phyloP scores from a whole-genome alignment of 2,329 filamentous ascomycete genomes.

The Mycosphaerella sp. region DNA sequence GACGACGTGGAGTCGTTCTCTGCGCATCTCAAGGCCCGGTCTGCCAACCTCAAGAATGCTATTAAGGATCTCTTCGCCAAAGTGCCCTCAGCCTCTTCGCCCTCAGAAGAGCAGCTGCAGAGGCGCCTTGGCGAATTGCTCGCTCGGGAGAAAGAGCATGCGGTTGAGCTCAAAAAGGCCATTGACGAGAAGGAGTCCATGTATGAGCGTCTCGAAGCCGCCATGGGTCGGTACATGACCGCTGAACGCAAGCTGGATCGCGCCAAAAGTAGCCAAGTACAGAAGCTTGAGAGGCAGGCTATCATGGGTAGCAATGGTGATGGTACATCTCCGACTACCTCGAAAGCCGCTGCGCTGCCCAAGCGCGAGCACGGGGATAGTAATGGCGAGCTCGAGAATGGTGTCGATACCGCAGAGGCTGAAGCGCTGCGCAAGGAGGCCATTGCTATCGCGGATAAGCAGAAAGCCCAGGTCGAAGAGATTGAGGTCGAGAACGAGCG shows the following conservation, averaged over 20 bases:
- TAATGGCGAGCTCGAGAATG: slow-evolving; percentile 49
- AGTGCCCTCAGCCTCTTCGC: slow-evolving; percentile 44
- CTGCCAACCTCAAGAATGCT: slow-evolving; percentile 66
- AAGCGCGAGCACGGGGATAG: slow-evolving; percentile 46
- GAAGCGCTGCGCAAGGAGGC: slow-evolving; percentile 73
- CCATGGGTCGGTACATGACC: slow-evolving; percentile 85
- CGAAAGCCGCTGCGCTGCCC: slow-evolving; percentile 36
- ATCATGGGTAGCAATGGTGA: slow-evolving; percentile 57
- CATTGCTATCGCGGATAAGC: slow-evolving; percentile 66
- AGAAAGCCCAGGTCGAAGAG: slow-evolving; percentile 80
- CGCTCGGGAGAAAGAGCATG: slow-evolving; percentile 64
- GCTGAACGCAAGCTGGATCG: slow-evolving; percentile 93
- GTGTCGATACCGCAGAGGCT: slow-evolving; percentile 57
- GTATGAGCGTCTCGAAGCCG: slow-evolving; percentile 78
- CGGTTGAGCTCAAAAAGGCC: slow-evolving; percentile 25
- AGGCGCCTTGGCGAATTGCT: slow-evolving; percentile 67
- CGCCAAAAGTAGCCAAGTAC: slow-evolving; percentile 78
- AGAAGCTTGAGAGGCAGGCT: slow-evolving; percentile 86
- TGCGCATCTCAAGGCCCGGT: slow-evolving; percentile 69
- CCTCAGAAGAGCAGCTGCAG: slow-evolving; percentile 68
- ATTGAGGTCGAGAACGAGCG: slow-evolving; percentile 71
- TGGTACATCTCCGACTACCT: slow-evolving; percentile 37
- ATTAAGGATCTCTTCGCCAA: slow-evolving; percentile 61
- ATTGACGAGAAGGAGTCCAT: slow-evolving; percentile 41
- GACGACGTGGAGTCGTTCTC: slow-evolving; percentile 59